Base-by-base conservation (phyloP, 441 rosid genomes). In the Pelargonium australe region DNA sequence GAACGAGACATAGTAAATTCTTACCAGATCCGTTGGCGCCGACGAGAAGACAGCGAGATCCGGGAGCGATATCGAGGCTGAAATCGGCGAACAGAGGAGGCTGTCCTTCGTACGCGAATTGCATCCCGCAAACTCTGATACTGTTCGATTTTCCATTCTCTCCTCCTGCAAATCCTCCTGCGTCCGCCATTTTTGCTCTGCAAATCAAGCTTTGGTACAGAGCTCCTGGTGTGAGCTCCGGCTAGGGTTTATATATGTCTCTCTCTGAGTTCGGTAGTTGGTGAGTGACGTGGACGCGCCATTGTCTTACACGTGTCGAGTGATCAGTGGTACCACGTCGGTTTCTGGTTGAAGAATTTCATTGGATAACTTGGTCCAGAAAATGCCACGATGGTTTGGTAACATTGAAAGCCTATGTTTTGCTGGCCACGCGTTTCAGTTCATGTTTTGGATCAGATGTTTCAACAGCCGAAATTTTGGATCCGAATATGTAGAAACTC, bases 1-100 rank as follows among this genome's bases (percentile, higher is more conserved):
- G 25, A n/a, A 14, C 31, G 43, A 13, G 28, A 37, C 12, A 28
- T 2, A 11, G 11, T 11, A 9, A 40, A 16, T 12, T 11, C 67
- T 25, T 77, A 93, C 98, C 98, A 71, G 97, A 94, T 82, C 97
- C 99, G 63, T 91, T 94, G 66, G 97, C 96, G 72, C 99, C 99
- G 62, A 91, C 86, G 60, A 94, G 91, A 72, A 91, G 95, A 76
- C 96, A 91, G 63, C 99, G 96, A 77, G 97, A 88, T 79, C 96
- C 96, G 0, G 90, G 90, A 68, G 89, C 28, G 28, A 89, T 79
- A 68, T 84, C 79, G 77, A 94, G 85, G 64, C 74, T 76, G 85
- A 94, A 94, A 75, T 88, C 89, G 76, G 75, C 81, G 86, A 94
- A 94, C 1, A 91, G 72, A 41, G 96, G 91, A 74, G 80, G 45